These are phyloP conservation scores for Clavulina sp. DNA, from an alignment of 768 basidiomycete genomes.

Conservation along the genomic window DNA sequence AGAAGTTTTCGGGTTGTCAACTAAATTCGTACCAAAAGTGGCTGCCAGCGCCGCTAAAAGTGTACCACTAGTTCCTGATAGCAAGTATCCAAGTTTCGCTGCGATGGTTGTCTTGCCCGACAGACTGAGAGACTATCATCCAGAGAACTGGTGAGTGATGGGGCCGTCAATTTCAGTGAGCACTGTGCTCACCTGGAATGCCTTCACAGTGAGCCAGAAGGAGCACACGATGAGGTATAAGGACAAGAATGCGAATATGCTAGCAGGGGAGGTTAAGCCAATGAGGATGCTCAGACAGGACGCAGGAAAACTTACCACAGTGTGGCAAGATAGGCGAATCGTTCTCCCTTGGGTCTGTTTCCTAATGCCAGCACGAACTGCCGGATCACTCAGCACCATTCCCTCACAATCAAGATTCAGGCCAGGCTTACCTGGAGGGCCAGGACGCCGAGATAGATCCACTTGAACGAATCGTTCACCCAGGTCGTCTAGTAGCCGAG, in stretches of 20 bases:
- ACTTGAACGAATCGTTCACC: constrained; percentile 67
- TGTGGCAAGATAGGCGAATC: constrained; percentile 47
- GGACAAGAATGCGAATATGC: constrained; percentile 72
- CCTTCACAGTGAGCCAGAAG: constrained; percentile 60
- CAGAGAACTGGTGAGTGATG: neutral
- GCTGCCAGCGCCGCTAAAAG: constrained; percentile 76
- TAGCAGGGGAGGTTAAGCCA: constrained; percentile 13
- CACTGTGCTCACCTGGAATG: constrained; percentile 42
- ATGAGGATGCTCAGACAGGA: constrained; percentile 4
- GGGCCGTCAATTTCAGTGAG: no score
- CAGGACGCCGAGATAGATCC: constrained; percentile 75
- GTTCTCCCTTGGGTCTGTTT: constrained; percentile 81
- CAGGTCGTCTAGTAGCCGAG: constrained; percentile 51
- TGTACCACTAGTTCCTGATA: constrained; percentile 60
- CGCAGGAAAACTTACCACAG: constrained; percentile 34
- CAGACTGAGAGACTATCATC: constrained; percentile 8
- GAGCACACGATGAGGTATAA: constrained; percentile 79
- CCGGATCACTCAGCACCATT: neutral
- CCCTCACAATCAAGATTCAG: neutral
- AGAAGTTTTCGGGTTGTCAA: neutral
- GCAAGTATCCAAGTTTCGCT: constrained; percentile 40
- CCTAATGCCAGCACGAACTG: constrained; percentile 57
- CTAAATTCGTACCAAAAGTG: constrained; percentile 46
- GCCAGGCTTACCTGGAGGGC: constrained; percentile 41
- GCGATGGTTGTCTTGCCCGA: constrained; percentile 24